Conservation (phyloP, 2,329 filamentous ascomycete genomes). For the Hypomyces perniciosus region DNA sequence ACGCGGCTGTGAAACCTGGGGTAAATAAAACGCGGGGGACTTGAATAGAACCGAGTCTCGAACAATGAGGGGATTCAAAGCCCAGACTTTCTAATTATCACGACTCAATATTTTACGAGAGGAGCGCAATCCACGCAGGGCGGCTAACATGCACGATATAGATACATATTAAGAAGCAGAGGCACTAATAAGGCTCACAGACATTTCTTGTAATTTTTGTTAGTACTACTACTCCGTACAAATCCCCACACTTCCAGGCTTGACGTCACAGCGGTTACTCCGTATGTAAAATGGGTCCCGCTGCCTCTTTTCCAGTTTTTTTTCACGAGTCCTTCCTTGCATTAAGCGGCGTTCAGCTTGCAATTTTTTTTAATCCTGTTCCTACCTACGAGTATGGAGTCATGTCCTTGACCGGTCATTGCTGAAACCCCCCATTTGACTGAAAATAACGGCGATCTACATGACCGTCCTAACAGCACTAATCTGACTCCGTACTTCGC, state of each 20-base stretch:
- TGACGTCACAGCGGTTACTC: background rate
- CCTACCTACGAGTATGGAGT: background rate
- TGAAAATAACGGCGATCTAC: background rate
- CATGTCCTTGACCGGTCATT: background rate
- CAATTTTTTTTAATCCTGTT: background rate
- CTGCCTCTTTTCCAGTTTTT: too few species aligned
- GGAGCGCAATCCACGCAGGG: too few species aligned
- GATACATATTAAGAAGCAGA: too few species aligned
- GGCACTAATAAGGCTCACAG: background rate
- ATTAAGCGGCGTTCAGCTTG: background rate
- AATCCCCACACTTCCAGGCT: background rate
- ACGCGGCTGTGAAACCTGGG: slow-evolving; percentile 3
- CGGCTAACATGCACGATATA: too few species aligned
- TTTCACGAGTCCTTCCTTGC: background rate
- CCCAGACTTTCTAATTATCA: background rate
- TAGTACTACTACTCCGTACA: background rate
- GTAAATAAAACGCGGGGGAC: background rate
- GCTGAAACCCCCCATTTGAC: too few species aligned
- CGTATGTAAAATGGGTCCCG: background rate
- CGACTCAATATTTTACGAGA: too few species aligned
- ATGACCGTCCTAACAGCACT: background rate
- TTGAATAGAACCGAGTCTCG: background rate
- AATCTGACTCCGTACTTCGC: background rate
- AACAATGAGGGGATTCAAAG: background rate
- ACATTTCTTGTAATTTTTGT: background rate